These are phyloP conservation scores for Zasmidium angulare DNA, from an alignment of 2,329 filamentous ascomycete species.

Conservation along the genomic window DNA sequence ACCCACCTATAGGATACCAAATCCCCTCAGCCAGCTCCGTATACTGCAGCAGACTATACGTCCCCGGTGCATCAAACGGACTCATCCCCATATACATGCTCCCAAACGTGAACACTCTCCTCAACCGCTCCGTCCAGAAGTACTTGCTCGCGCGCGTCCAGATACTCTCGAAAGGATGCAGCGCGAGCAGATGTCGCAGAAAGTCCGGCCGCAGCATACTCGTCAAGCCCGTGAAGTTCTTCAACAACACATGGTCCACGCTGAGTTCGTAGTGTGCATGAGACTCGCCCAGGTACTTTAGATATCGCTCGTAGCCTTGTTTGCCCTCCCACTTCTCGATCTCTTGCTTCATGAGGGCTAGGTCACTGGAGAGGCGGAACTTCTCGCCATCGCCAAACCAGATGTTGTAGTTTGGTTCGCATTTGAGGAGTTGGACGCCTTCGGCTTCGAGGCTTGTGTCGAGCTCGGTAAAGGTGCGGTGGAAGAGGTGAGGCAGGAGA, in stretches of 20 bases:
- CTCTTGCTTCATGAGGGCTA: slow-evolving; percentile 68
- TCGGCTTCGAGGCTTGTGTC: slow-evolving; percentile 65
- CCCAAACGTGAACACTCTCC: slow-evolving; percentile 72
- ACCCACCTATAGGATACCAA: slow-evolving; percentile 72
- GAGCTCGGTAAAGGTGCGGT: slow-evolving; percentile 67
- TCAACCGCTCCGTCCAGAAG: slow-evolving; percentile 67
- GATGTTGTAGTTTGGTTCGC: slow-evolving; percentile 73
- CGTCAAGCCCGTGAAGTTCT: slow-evolving; percentile 63
- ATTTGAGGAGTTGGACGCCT: slow-evolving; percentile 68
- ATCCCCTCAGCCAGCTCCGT: slow-evolving; percentile 75
- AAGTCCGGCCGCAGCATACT: slow-evolving; percentile 61
- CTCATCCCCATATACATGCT: slow-evolving; percentile 85
- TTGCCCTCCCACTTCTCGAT: slow-evolving; percentile 73
- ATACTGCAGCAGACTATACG: slow-evolving; percentile 72
- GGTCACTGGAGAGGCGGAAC: slow-evolving; percentile 66
- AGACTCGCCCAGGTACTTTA: slow-evolving; percentile 65
- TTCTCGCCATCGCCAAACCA: slow-evolving; percentile 68
- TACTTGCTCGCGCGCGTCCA: slow-evolving; percentile 65
- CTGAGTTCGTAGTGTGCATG: slow-evolving; percentile 70
- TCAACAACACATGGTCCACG: slow-evolving; percentile 63
- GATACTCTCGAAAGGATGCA: slow-evolving; percentile 72
- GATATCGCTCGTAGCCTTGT: slow-evolving; percentile 68
- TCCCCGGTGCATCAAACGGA: slow-evolving; percentile 72
- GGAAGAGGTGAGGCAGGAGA: slow-evolving; percentile 69
- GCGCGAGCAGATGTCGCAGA: slow-evolving; percentile 55